Evolutionary conservation across 2,329 filamentous ascomycete species (phyloP), one percentile per base, ranked within the genome.

Genomic region (Scopulariopsis brevicaulis): DNA sequence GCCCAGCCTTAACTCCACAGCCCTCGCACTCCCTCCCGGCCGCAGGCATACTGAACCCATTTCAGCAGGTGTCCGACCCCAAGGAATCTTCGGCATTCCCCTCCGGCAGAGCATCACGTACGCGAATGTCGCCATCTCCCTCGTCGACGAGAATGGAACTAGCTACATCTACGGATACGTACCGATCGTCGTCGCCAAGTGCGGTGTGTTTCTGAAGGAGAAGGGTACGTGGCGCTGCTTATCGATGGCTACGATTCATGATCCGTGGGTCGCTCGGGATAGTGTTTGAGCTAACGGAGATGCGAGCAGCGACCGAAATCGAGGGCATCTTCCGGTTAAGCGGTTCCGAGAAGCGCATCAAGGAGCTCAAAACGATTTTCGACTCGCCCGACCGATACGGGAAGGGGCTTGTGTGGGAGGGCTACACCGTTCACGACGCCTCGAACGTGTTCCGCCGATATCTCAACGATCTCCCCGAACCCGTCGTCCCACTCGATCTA

Each of bases 91-190:
- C 70, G 94, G 94, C 57, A 86, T 99, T 37, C 91, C 94, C 46
- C 80, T 99, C 59, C 89, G 91, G 65, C 86, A 92, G 68, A 97
- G 93, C 74, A 97, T 99, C 70, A 89, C 88, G 60, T 97, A 99
- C 71, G 94, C 94, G 60, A 99, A 97, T 68, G 94, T 99, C 60
- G 94, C 94, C 62, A 99, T 99, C 67, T 97, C 93, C 24, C 82
- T 99, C 32, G 89, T 94, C 63, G 92, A 97, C 69, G 90, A 93
- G 63, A 82, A 94, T 63, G 93, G 93, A 35, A 85, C 94, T 71
- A 96, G 90, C 73, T 97, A 96, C 71, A 96, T 97, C 57, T 99
- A 97, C 71, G 94, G 94, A 67, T 97, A 97, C 68, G 93, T 99
- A 8, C 94, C 94, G 20, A 97, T 99, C 63, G 93, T 99, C 51